Evolutionary conservation across 225 moss, liverwort and hornwort genomes (phyloP), one percentile per base, ranked within the genome.

Genomic region (Neckera pumila): DNA sequence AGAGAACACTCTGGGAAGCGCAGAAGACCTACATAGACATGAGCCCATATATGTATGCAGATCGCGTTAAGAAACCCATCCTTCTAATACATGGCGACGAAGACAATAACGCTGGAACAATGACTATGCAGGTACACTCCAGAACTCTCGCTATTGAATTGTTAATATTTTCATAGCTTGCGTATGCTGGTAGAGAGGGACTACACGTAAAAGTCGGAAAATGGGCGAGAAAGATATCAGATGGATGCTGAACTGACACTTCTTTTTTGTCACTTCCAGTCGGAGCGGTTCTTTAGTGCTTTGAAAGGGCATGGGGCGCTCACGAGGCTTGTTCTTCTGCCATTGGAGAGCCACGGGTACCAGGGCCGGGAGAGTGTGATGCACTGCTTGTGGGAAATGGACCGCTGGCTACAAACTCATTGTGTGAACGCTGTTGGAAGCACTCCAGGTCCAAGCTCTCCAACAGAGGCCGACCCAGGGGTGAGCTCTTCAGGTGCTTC

Each of bases 371-470:
- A 98, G 81, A 98, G 98, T 86, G 97, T 98, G 85, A 92, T 98
- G 95, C 98, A 98, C 86, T 98, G 98, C 92, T 91, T 98, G 86
- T 98, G 98, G 98, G 98, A 98, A 88, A 98, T 98, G 98, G 97
- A 98, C 88, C 95, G 97, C 90, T 98, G 98, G 98, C 89, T 98
- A 71, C 93, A 97, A 91, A 92, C 89, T 89, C 94, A 96, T 87
- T 97, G 97, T 90, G 93, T 95, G 62, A 93, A 97, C 67, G 90
- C 90, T 59, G 89, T 80, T 74, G 93, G 70, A 71, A 88, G 86
- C 86, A 34, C 86, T 58, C 47, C 93, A 81, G 90, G 59, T 60
- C 73, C 91, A 77, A 92, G 72, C 76, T 87, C 87, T 74, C 76
- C 84, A 63, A 42, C 80, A 72, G 89, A 87, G 40, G 62, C 56